A percentile compares a stretch with the other conserved stretches of the same genome.
phyloP scores from a whole-genome alignment of 169 alveolate species.

The Cryptosporidium xiaoi region DNA sequence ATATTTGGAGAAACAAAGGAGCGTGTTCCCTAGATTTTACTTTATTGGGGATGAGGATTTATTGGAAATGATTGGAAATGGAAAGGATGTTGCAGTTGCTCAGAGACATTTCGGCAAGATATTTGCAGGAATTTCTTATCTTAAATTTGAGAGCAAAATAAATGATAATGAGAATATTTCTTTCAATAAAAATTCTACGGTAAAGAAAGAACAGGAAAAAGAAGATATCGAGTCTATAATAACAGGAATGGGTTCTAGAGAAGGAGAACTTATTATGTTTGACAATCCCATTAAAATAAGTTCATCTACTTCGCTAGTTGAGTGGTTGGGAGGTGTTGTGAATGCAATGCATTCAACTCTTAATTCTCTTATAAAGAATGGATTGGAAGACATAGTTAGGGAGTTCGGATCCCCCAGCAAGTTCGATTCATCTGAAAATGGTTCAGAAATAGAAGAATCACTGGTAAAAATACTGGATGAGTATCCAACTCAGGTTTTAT shows the following conservation, averaged over 20 bases:
- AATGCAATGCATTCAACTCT: constrained; percentile 83
- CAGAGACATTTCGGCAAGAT: constrained; percentile 96
- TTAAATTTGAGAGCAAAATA: constrained; percentile 83
- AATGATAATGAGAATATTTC: constrained; percentile 83
- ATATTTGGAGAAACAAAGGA: constrained; percentile 96
- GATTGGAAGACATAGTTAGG: constrained; percentile 82
- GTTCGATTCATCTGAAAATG: not conserved
- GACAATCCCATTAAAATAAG: constrained; percentile 82
- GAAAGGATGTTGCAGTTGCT: constrained; percentile 93
- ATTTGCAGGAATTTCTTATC: constrained; percentile 96
- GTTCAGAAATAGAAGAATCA: constrained; percentile 3
- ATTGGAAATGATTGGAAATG: constrained; percentile 97
- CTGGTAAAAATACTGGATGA: constrained; percentile 38
- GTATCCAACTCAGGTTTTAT: constrained; percentile 88
- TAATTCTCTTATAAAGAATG: constrained; percentile 85
- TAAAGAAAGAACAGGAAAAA: constrained; percentile 74
- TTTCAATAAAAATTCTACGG: constrained; percentile 81
- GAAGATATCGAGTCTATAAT: constrained; percentile 77
- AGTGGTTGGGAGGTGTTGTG: constrained; percentile 90
- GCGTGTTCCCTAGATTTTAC: constrained; percentile 97
- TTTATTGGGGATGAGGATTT: constrained; percentile 99
- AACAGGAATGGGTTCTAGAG: constrained; percentile 88
- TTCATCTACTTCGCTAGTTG: constrained; percentile 88
- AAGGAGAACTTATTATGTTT: constrained; percentile 89
- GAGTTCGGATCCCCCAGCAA: constrained; percentile 9